Evolutionary conservation across 2,329 filamentous ascomycete species (phyloP), one percentile per base, ranked within the genome.

Genomic region (Fusarium nematophilum): DNA sequence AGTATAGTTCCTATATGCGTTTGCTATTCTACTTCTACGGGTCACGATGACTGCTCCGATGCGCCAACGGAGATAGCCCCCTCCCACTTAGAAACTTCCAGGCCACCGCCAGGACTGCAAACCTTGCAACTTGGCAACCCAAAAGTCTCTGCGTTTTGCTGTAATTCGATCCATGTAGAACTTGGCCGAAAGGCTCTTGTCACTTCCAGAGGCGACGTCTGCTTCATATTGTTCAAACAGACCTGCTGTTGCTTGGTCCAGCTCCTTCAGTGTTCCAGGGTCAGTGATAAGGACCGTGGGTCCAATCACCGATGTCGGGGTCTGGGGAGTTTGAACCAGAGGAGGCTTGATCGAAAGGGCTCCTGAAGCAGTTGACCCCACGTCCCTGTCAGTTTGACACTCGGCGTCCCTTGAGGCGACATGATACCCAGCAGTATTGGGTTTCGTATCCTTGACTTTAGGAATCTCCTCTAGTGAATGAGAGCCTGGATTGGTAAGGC

Each of bases 211-310:
- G 1, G 52, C 38, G 8, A 73, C 23, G 33, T 77, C 74, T n/a
- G 59, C 59, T 33, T 70, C 57, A 37, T 72, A 77, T 44, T 76
- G 73, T 6, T 75, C 68, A 21, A 77, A 64, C 9, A 76, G 30
- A 3, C 23, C 57, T 1, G 60, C 61, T 4, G 74, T 71, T 25
- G 52, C 49, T 39, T 52, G 37, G 23, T 72, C 65, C n/a, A 74
- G 36, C 6, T 67, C 47, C 14, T 59, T 62, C 4, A 77, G 46
- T 5, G 59, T 55, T 8, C 45, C 37, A 9, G 56, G n/a, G 9
- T 73, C 65, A 9, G 69, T 54, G 3, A 75, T 33, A 3, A 75
- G 34, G 6, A 75, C 25, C 18, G 23, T 45, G 7, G 59, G 14
- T 10, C 48, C 13, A 13, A n/a, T 6, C n/a, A 18, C 33, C 9